Conservation (phyloP, 306 rosid species). For the Ormosia emarginata region DNA sequence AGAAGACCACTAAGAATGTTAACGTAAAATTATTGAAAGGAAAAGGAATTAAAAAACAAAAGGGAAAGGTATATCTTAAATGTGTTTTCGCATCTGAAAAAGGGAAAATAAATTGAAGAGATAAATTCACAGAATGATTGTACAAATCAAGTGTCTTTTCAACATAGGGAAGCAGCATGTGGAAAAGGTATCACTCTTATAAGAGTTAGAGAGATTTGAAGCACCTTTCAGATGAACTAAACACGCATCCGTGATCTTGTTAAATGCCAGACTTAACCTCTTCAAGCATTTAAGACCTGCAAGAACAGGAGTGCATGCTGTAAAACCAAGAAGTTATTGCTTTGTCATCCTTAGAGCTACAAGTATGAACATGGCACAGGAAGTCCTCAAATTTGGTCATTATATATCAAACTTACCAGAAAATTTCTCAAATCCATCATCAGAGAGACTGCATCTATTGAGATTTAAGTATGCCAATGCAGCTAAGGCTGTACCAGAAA, state of each 20-base stretch:
- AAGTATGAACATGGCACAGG: constrained; percentile 1
- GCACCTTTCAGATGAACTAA: constrained; percentile 80
- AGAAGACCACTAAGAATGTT: not conserved
- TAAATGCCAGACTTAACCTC: constrained; percentile 75
- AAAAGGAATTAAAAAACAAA: not conserved
- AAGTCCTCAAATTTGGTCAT: not conserved
- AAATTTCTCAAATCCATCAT: constrained; percentile 65
- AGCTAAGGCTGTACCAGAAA: constrained; percentile 49
- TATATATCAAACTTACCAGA: constrained; percentile 53
- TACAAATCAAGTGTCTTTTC: not conserved
- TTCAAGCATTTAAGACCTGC: constrained; percentile 76
- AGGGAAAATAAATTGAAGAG: not conserved
- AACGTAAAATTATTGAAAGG: not conserved
- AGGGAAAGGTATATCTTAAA: not conserved
- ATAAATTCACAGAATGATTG: not conserved
- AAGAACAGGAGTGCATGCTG: constrained; percentile 15
- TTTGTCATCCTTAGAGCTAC: constrained; percentile 1
- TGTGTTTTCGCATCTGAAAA: not conserved
- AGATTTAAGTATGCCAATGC: constrained; percentile 74
- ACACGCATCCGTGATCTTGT: constrained; percentile 63
- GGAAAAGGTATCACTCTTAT: not conserved
- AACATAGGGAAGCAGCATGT: constrained; percentile 2
- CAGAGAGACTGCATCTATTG: constrained; percentile 71
- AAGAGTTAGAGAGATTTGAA: constrained; percentile 1
- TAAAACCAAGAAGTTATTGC: constrained; percentile 7